Conservation (phyloP, 169 alveolate species). For the Babesia divergens region DNA sequence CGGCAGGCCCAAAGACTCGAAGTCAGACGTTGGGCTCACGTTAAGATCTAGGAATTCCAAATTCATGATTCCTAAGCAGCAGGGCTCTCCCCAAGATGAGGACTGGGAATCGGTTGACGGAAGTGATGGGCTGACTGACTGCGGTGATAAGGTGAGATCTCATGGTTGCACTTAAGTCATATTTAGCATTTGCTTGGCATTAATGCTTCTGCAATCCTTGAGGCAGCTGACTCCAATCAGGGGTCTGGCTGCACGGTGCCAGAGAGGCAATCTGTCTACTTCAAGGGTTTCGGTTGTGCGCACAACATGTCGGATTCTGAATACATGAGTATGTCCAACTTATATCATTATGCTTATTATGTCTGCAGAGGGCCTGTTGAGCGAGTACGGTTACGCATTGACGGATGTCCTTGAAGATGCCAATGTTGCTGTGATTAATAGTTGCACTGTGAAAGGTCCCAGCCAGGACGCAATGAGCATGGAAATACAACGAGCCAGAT, state of each 20-base stretch:
- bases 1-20: no score
- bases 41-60: no score
- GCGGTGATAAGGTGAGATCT: background rate
- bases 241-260: constrained; percentile 65
- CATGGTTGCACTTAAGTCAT: background rate
- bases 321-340: constrained; percentile 85
- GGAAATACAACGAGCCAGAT: constrained; percentile 62
- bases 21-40: no score
- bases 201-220: constrained; percentile 2
- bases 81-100: no score
- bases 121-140: no score
- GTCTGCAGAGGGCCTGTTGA: constrained; percentile 72
- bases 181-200: background rate
- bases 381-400: constrained; percentile 90
- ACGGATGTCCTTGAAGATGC: constrained; percentile 88
- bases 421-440: constrained; percentile 90
- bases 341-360: no score
- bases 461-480: constrained; percentile 91
- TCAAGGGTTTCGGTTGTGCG: constrained; percentile 97
- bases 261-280: constrained; percentile 84
- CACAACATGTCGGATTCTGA: constrained; percentile 97
- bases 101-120: no score
- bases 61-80: no score
- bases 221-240: background rate
- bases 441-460: constrained; percentile 99